Evolutionary conservation across 805 yeast genomes (phyloP).

Genomic region (Candida coleopterorum): DNA sequence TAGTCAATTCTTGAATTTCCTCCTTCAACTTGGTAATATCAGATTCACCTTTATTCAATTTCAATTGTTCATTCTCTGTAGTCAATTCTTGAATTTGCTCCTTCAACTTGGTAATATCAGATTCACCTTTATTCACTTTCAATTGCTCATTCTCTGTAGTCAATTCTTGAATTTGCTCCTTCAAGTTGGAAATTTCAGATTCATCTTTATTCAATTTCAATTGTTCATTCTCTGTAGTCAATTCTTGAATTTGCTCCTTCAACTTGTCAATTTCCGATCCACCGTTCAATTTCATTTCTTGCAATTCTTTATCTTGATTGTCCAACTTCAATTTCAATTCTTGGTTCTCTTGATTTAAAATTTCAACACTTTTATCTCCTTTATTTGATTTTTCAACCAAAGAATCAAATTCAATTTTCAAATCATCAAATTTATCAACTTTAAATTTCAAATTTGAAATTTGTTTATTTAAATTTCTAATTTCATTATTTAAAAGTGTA

Average conservation of each 20-base stretch:
- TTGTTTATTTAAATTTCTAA: constrained; percentile 44
- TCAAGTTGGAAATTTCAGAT: neutral
- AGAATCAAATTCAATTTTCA: too few relatives aligned
- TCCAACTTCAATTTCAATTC: constrained; percentile 3
- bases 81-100: neutral
- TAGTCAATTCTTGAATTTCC: neutral
- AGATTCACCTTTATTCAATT: too few relatives aligned
- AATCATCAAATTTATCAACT: constrained; percentile 7
- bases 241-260: constrained; percentile 1
- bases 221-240: neutral
- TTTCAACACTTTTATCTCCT: neutral
- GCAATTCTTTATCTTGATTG: constrained; percentile 7
- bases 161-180: constrained; percentile 1
- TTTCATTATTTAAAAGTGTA: constrained; percentile 58
- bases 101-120: constrained; percentile 1
- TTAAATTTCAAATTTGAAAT: constrained; percentile 15
- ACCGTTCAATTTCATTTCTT: constrained; percentile 7
- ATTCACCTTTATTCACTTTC: constrained; percentile 13
- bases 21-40: constrained; percentile 1
- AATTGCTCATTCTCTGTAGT: neutral
- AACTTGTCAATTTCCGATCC: neutral
- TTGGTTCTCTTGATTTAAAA: neutral
- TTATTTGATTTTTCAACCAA: constrained; percentile 1
- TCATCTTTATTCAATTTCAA: too few relatives aligned
- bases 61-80: neutral